Evolutionary conservation across 768 basidiomycete genomes (phyloP).

Genomic region (Phanerochaete carnosa): DNA sequence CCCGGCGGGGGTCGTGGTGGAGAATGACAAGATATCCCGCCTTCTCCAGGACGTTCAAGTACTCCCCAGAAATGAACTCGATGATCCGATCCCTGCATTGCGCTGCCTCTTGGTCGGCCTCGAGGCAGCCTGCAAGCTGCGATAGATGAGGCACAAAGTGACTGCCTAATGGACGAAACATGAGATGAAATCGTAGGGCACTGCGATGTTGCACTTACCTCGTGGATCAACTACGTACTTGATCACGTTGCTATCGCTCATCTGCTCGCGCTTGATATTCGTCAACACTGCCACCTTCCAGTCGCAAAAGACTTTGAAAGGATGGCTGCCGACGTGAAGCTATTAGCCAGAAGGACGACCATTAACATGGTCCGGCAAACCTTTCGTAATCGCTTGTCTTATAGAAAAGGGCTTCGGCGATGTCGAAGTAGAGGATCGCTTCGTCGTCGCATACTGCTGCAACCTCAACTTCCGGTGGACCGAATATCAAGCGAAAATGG

Average conservation of each 20-base stretch:
- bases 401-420: not conserved
- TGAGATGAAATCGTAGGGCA: not conserved
- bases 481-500: not conserved
- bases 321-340: not conserved
- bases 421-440: not conserved
- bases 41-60: slow-evolving; percentile 18
- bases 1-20: slow-evolving; percentile 10
- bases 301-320: slow-evolving; percentile 4
- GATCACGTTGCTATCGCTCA: slow-evolving; percentile 13
- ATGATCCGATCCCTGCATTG: slow-evolving; percentile 10
- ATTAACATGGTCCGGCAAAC: not conserved
- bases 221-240: slow-evolving; percentile 14
- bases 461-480: not conserved
- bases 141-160: not conserved
- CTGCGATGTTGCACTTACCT: slow-evolving; percentile 13
- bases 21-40: slow-evolving; percentile 16
- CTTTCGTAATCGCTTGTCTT: not conserved
- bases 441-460: not conserved
- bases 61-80: slow-evolving; percentile 17
- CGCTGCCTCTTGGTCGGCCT: slow-evolving; percentile 2
- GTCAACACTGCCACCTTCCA: slow-evolving; percentile 24
- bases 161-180: not conserved
- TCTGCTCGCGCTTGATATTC: slow-evolving; percentile 11
- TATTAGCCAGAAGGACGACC: not conserved
- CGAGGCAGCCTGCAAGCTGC: not conserved